A percentile compares a stretch with the other conserved stretches of the same genome.
phyloP scores from a whole-genome alignment of 352 stramenopile species.

The Blastocystis hominis region DNA sequence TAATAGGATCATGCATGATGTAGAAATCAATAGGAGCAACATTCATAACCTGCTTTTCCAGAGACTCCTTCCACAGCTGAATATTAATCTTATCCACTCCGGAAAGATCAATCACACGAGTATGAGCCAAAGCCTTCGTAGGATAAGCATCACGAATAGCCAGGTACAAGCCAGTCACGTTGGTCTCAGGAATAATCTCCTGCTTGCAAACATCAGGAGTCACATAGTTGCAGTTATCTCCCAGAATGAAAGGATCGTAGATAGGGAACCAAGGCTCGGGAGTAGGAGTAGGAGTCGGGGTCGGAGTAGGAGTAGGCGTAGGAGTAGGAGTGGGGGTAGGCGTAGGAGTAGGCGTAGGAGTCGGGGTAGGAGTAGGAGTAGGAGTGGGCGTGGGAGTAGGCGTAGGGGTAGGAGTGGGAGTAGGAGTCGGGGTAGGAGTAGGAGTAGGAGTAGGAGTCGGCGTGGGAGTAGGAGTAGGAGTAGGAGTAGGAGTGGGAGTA shows the following conservation, averaged over 20 bases:
- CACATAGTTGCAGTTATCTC: constrained; percentile 39
- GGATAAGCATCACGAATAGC: constrained; percentile 25
- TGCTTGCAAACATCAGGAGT: not conserved
- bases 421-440: not conserved
- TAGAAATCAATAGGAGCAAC: constrained; percentile 24
- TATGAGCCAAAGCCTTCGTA: not conserved
- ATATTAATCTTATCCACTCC: not conserved
- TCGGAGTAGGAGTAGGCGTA: not conserved
- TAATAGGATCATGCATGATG: not conserved
- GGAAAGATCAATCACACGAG: not conserved
- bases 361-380: not conserved
- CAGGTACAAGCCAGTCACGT: not conserved
- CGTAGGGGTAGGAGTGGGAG: not conserved
- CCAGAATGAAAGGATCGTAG: constrained; percentile 49
- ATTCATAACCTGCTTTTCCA: not conserved
- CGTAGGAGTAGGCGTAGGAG: not conserved
- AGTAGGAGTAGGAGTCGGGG: not conserved
- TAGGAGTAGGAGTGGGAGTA: not conserved
- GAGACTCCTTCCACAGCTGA: not conserved
- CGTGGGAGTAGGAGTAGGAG: not conserved
- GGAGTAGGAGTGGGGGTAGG: not conserved
- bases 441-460: not conserved
- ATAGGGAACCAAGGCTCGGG: constrained; percentile 34
- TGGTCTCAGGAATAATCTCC: not conserved
- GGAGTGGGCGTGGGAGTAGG: not conserved